These are phyloP conservation scores for Solanum corneliomulleri DNA, from an alignment of 257 asterid genomes.

Conservation along the genomic window DNA sequence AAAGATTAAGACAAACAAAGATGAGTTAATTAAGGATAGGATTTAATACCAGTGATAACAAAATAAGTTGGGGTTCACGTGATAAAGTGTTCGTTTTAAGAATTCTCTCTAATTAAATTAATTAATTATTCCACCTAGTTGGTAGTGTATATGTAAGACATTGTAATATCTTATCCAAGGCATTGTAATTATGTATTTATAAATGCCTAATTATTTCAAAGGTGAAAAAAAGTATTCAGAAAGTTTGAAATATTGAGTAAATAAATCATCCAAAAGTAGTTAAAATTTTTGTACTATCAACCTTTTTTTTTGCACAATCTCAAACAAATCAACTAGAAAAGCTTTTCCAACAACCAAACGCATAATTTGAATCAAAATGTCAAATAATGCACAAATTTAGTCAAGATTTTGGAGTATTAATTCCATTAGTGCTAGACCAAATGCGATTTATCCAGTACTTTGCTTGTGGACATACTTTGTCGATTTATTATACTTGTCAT, in stretches of 20 bases:
- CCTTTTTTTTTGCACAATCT: neutral
- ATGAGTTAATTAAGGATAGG: neutral
- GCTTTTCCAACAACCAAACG: neutral
- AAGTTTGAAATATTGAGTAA: neutral
- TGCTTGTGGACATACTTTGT: neutral
- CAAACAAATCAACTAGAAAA: neutral
- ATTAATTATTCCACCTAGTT: neutral
- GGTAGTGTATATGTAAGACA: neutral
- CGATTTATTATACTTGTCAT: neutral
- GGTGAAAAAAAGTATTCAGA: neutral
- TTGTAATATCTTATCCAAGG: neutral
- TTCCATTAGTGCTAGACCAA: neutral
- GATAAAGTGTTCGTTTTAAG: constrained; percentile 12
- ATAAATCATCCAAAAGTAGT: neutral
- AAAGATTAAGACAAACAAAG: constrained; percentile 16
- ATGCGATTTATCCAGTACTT: neutral
- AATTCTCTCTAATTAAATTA: neutral
- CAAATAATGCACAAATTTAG: neutral
- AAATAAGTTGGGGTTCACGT: constrained; percentile 15
- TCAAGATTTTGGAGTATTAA: neutral
- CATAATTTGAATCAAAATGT: neutral
- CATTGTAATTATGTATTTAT: neutral
- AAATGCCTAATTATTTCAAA: neutral
- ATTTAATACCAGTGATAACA: neutral
- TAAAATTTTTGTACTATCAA: neutral